Evolutionary conservation across 208 protist species (phyloP).

Genomic region (Crithidia acanthocephali): DNA sequence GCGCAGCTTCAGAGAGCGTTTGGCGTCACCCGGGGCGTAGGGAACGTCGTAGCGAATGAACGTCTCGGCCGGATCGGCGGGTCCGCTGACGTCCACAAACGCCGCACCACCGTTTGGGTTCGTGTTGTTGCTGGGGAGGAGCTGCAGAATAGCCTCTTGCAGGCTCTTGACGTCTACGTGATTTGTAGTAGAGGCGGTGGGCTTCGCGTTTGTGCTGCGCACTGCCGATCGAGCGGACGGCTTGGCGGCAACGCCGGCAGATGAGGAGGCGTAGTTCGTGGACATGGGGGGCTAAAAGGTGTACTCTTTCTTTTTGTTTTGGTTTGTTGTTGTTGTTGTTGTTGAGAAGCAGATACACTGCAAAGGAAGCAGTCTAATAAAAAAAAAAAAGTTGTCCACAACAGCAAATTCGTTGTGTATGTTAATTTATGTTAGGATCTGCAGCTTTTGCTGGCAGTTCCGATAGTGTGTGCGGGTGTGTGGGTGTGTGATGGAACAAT

Average conservation of each 20-base stretch:
- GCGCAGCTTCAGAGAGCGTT: slow-evolving; percentile 65
- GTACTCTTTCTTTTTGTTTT: background rate
- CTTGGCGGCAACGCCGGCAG: background rate
- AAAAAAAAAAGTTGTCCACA: too few species aligned
- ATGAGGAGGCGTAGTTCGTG: background rate
- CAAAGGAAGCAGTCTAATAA: too few species aligned
- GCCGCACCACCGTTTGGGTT: background rate
- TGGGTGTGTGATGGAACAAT: too few species aligned
- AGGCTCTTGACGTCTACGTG: slow-evolving; percentile 6
- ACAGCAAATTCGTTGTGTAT: too few species aligned
- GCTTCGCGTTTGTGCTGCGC: background rate
- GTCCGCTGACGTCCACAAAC: slow-evolving; percentile 77
- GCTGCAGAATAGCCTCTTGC: slow-evolving; percentile 39
- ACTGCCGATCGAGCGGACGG: background rate
- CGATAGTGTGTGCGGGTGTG: too few species aligned
- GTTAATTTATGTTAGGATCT: too few species aligned
- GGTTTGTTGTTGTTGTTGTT: background rate
- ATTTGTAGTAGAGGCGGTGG: background rate
- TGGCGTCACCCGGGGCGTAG: slow-evolving; percentile 66
- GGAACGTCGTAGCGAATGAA: slow-evolving; percentile 87
- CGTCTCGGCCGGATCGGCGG: slow-evolving; percentile 50
- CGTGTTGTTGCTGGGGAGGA: slow-evolving; percentile 38
- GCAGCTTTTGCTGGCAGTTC: too few species aligned
- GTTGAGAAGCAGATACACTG: too few species aligned
- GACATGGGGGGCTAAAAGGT: background rate